Base-by-base conservation (phyloP, 1,139 yeast genomes). In the Diutina rugosa region DNA sequence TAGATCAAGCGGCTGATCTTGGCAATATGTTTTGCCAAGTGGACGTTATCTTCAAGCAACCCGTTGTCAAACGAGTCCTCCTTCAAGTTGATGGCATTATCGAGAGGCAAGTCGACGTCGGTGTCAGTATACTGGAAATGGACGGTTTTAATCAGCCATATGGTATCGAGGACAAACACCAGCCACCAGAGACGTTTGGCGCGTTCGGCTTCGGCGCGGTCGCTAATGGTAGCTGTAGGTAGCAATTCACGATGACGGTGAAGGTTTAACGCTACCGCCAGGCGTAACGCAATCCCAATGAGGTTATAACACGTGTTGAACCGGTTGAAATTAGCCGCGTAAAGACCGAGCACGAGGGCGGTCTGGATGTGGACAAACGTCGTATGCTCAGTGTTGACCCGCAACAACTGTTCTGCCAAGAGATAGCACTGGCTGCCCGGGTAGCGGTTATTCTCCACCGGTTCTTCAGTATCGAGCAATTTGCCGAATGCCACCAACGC, bases 141-240 rank as follows among this genome's bases (percentile, higher is more conserved):
- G 54, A 79, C 73, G 61, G 78, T 70, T 57, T 78, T 75, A 1
- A 82, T 73, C 4, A 81, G 74, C 77, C 82, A 79, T 12, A 76
- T 69, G 16, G 77, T 73, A 62, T 79, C 82, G 59, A 78, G 71
- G 6, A 78, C 72, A 62, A 76, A 79, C 4, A 77, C 72, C 4
- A 82, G 72, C 84, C 84, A 80, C 82, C 83, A 80, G 10, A 79
- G 63, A 48, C 81, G 67, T 61, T 79, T 76, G 12, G 74, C 64
- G 58, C 73, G 74, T 56, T 79, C 81, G 12, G 59, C 60, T 18
- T 41, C 49, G 9, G 57, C 55, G 12, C 56, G 56, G 14, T 35
- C 41, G n/a, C 41, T 35, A 8, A 44, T 6, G 7, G 46, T 18
- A 21, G 46, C 46, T 6, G 46, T 7, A 6, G 46, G 46, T 1